phyloP scores from a whole-genome alignment of 768 basidiomycete genomes.

The Solioccasus polychromus region DNA sequence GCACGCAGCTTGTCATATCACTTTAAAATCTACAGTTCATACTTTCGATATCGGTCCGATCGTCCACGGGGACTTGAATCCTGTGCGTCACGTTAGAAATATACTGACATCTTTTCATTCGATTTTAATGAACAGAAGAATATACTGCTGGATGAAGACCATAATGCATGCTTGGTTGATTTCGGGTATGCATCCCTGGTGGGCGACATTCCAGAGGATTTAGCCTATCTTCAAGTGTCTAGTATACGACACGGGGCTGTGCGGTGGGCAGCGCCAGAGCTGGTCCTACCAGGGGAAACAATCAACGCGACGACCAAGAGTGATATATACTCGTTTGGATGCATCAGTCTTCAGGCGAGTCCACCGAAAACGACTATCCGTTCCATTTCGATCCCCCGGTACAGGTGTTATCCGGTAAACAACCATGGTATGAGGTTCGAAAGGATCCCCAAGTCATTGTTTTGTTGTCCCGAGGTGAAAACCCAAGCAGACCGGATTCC shows the following conservation, averaged over 20 bases:
- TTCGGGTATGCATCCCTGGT: background rate
- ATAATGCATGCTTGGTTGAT: background rate
- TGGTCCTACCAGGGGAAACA: no score
- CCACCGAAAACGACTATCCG: background rate
- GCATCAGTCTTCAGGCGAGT: background rate
- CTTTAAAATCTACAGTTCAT: no score
- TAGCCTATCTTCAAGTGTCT: background rate
- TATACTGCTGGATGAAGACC: background rate
- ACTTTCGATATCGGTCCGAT: no score
- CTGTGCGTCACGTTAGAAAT: background rate
- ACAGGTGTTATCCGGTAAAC: background rate
- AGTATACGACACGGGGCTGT: background rate
- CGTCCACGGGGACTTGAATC: conserved; percentile 14
- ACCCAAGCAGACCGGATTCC: no score
- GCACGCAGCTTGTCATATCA: no score
- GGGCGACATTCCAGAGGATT: background rate
- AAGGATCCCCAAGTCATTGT: no score
- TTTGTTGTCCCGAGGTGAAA: no score
- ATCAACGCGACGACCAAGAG: background rate
- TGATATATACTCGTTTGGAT: background rate
- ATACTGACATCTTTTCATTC: background rate
- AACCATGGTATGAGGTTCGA: no score
- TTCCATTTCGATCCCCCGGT: background rate
- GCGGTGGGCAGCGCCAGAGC: no score
- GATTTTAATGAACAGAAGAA: conserved; percentile 4